Percentiles rank a stretch among this genome's conserved stretches.
Evolutionary conservation across 2,329 filamentous ascomycete species (phyloP).

Genomic region (Fusarium sterilihyphosum): DNA sequence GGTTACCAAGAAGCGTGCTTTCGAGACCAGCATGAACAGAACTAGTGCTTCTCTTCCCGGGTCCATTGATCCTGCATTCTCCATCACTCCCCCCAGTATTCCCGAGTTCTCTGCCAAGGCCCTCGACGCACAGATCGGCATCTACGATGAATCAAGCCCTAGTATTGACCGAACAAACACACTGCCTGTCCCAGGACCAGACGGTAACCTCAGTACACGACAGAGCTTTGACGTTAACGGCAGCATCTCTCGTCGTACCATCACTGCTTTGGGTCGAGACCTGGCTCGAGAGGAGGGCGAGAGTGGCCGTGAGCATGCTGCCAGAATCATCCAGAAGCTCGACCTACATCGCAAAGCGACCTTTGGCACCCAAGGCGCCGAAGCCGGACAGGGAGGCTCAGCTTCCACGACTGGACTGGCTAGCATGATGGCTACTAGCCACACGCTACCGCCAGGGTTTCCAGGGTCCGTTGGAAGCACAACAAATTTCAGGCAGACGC

Average conservation of each 20-base stretch:
- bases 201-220: constrained; percentile 64
- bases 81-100: constrained; percentile 86
- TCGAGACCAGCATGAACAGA: constrained; percentile 75
- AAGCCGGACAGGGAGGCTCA: constrained; percentile 51
- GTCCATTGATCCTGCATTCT: constrained; percentile 80
- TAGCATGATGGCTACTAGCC: constrained; percentile 85
- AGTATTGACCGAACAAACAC: constrained; percentile 69
- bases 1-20: constrained; percentile 88
- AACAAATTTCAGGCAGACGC: constrained; percentile 42
- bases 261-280: constrained; percentile 61
- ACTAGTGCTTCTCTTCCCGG: constrained; percentile 59
- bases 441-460: constrained; percentile 77
- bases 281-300: constrained; percentile 75
- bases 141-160: constrained; percentile 59
- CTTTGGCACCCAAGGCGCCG: constrained; percentile 57
- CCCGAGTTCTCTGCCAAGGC: constrained; percentile 90
- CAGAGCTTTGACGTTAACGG: constrained; percentile 77
- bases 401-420: constrained; percentile 74
- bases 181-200: constrained; percentile 70
- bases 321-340: constrained; percentile 91
- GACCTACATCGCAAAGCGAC: constrained; percentile 86
- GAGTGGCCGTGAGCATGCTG: constrained; percentile 80
- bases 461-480: constrained; percentile 46
- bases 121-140: constrained; percentile 70
- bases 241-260: constrained; percentile 61